A percentile compares a stretch with the other conserved stretches of the same genome.
phyloP scores from a whole-genome alignment of 139 green algal genomes.

The Micractinium sp. region DNA sequence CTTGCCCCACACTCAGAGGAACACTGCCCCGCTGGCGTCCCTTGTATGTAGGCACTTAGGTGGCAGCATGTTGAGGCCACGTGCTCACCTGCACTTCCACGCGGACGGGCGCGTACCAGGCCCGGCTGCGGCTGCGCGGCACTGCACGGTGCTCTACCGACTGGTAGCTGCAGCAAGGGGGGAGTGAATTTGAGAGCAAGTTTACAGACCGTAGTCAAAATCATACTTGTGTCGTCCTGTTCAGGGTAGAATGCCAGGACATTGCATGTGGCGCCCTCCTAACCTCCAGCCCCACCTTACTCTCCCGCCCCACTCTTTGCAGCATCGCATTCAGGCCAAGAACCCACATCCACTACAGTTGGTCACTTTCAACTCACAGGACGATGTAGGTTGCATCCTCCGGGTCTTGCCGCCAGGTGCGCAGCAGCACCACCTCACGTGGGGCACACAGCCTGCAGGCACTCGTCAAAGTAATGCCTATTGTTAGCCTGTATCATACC shows the following conservation, averaged over 20 bases:
- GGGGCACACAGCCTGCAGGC: slow-evolving; percentile 23
- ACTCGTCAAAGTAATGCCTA: background rate
- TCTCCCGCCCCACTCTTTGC: too few relatives aligned
- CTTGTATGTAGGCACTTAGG: background rate
- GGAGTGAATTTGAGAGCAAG: background rate
- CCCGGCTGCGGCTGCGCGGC: slow-evolving; percentile 5
- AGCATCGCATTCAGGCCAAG: too few relatives aligned
- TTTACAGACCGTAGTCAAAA: background rate
- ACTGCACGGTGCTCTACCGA: background rate
- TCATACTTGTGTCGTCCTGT: background rate
- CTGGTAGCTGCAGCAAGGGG: background rate
- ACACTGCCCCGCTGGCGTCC: background rate
- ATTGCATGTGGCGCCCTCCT: too few relatives aligned
- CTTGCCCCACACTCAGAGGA: background rate
- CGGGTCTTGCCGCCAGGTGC: slow-evolving; percentile 52
- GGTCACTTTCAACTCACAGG: slow-evolving; percentile 17
- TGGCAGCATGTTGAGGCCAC: background rate
- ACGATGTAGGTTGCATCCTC: slow-evolving; percentile 64
- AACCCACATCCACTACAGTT: too few relatives aligned
- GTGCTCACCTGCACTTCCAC: slow-evolving; percentile 34
- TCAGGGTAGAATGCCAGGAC: too few relatives aligned
- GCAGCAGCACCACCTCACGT: slow-evolving; percentile 50
- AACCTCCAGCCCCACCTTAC: too few relatives aligned
- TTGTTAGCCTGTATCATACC: background rate
- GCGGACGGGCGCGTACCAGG: slow-evolving; percentile 40